These are phyloP conservation scores for Takashimella tepidaria DNA, from an alignment of 1,284 basidiomycete genomes.

Conservation along the genomic window DNA sequence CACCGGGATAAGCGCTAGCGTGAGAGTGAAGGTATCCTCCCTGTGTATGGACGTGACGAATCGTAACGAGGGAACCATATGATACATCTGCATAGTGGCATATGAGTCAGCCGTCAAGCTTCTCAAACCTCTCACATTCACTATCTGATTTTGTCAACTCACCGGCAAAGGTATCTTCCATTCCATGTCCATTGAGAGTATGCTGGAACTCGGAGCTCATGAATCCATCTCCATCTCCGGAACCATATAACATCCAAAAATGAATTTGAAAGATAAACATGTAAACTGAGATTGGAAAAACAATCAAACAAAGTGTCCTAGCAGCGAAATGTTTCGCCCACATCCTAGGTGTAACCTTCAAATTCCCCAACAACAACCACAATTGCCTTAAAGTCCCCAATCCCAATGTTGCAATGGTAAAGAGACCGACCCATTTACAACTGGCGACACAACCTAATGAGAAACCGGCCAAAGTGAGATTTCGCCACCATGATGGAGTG, in stretches of 20 bases:
- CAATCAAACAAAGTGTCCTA: slow-evolving; percentile 80
- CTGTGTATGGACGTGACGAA: slow-evolving; percentile 92
- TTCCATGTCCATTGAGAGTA: slow-evolving; percentile 81
- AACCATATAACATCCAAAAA: slow-evolving; percentile 78
- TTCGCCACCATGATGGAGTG: slow-evolving; percentile 83
- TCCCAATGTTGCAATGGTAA: slow-evolving; percentile 96
- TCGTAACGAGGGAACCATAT: slow-evolving; percentile 72
- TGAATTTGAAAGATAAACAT: slow-evolving; percentile 95
- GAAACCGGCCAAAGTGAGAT: slow-evolving; percentile 82
- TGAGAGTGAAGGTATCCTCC: slow-evolving; percentile 98
- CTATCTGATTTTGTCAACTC: too few species aligned
- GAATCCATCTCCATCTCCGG: slow-evolving; percentile 95
- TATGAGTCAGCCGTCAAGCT: slow-evolving; percentile 4
- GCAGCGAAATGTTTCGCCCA: slow-evolving; percentile 84
- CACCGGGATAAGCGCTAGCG: slow-evolving; percentile 76
- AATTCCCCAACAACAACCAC: slow-evolving; percentile 85
- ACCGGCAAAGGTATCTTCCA: slow-evolving; percentile 89
- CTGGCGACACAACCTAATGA: slow-evolving; percentile 85
- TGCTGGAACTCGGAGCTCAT: slow-evolving; percentile 99
- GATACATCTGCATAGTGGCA: slow-evolving; percentile 74
- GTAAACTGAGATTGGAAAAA: slow-evolving; percentile 80
- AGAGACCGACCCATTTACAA: slow-evolving; percentile 98
- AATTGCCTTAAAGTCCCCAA: slow-evolving; percentile 78
- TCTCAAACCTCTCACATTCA: too few species aligned
- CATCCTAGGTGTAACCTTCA: slow-evolving; percentile 66